Evolutionary conservation across 1,284 basidiomycete species (phyloP).

Genomic region (Leccinum pseudoinsigne): DNA sequence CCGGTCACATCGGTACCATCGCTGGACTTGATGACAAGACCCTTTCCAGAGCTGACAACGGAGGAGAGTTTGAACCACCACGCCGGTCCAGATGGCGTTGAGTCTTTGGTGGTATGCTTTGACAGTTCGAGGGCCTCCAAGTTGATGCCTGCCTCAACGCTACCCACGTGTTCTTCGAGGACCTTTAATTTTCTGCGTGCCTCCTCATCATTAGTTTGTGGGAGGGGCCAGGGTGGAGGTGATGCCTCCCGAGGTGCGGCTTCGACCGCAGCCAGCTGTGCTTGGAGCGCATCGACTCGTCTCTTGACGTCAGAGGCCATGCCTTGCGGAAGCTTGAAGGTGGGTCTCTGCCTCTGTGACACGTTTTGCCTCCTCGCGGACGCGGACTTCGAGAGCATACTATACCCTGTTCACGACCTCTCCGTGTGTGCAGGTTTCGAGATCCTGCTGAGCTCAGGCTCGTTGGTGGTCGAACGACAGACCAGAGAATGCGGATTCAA

Average conservation of each 20-base stretch:
- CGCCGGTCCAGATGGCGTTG: slow-evolving; percentile 31
- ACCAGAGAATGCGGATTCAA: slow-evolving; percentile 62
- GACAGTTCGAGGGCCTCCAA: slow-evolving; percentile 64
- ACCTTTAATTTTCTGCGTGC: slow-evolving; percentile 52
- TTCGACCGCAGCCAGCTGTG: slow-evolving; percentile 48
- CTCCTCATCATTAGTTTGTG: slow-evolving; percentile 48
- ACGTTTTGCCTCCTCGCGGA: slow-evolving; percentile 54
- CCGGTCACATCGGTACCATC: slow-evolving; percentile 77
- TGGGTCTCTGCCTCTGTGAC: slow-evolving; percentile 55
- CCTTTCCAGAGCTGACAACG: slow-evolving; percentile 42
- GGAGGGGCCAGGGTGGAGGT: slow-evolving; percentile 9
- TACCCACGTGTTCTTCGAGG: slow-evolving; percentile 62
- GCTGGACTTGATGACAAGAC: slow-evolving; percentile 66
- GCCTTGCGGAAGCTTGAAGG: slow-evolving; percentile 44
- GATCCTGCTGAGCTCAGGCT: slow-evolving; percentile 49
- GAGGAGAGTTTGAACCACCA: slow-evolving; percentile 51
- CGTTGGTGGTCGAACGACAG: slow-evolving; percentile 56
- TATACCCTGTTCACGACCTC: slow-evolving; percentile 55
- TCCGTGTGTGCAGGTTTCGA: slow-evolving; percentile 45
- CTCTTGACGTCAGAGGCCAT: slow-evolving; percentile 46
- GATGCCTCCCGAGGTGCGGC: slow-evolving; percentile 35
- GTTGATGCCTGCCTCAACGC: slow-evolving; percentile 67
- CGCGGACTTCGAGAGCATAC: slow-evolving; percentile 49
- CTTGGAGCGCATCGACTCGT: slow-evolving; percentile 56
- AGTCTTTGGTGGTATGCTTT: slow-evolving; percentile 47